Conservation (phyloP, 2,329 filamentous ascomycete genomes). For the Penicillium sp. region DNA sequence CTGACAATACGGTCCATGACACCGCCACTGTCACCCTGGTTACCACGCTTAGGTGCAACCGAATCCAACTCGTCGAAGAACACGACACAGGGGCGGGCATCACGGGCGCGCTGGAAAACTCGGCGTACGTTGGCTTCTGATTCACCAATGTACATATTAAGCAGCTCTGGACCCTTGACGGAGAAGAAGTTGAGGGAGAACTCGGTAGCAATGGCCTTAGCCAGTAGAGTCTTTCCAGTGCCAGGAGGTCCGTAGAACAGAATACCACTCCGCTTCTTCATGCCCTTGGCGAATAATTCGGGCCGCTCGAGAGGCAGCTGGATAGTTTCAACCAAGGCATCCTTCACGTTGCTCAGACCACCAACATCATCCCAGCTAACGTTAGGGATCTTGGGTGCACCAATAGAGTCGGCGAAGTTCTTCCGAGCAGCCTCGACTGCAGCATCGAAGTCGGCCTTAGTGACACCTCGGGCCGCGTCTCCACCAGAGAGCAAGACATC, state of each 20-base stretch:
- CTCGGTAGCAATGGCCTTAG: conserved; percentile 98
- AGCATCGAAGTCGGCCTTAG: conserved; percentile 81
- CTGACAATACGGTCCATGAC: conserved; percentile 98
- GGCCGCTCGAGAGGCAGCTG: conserved; percentile 88
- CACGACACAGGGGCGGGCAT: conserved; percentile 94
- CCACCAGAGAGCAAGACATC: conserved; percentile 91
- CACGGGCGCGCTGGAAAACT: conserved; percentile 98
- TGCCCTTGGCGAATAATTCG: conserved; percentile 92
- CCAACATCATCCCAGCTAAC: conserved; percentile 96
- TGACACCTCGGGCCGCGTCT: conserved; percentile 73
- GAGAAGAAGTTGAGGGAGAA: conserved; percentile 99
- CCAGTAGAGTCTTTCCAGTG: conserved; percentile 99
- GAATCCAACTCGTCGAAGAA: conserved; percentile 98
- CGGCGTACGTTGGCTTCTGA: conserved; percentile 99
- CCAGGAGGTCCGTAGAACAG: conserved; percentile 97
- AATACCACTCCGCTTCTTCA: conserved; percentile 98
- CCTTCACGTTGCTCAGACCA: conserved; percentile 89
- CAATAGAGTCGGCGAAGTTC: conserved; percentile 97
- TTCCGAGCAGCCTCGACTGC: conserved; percentile 94
- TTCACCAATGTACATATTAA: conserved; percentile 99
- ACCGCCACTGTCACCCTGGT: conserved; percentile 94
- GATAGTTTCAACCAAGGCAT: conserved; percentile 95
- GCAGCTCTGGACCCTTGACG: conserved; percentile 94
- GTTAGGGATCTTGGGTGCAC: conserved; percentile 95
- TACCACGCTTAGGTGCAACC: conserved; percentile 92